Evolutionary conservation across 257 asterid species (phyloP).

Genomic region (Solanum phureja): DNA sequence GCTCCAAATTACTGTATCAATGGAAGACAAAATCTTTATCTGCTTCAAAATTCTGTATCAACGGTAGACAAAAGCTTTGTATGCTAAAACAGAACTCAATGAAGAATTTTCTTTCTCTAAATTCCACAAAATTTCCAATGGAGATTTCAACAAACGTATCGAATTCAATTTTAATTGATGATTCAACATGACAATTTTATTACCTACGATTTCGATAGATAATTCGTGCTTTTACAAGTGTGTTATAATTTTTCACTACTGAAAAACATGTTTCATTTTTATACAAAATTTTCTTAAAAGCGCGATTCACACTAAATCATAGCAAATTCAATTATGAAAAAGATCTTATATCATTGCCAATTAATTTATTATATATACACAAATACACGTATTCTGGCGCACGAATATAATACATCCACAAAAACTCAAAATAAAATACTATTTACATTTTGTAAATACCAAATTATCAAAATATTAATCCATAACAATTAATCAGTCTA

Average conservation of each 20-base stretch:
- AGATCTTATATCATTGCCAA: neutral
- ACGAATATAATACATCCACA: neutral
- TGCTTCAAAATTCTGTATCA: neutral
- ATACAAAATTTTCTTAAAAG: neutral
- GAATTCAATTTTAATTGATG: no score
- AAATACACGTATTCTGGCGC: neutral
- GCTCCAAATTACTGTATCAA: neutral
- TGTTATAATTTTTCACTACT: neutral
- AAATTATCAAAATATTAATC: neutral
- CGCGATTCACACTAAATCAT: neutral
- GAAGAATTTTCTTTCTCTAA: neutral
- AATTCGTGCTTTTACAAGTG: neutral
- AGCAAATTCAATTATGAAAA: neutral
- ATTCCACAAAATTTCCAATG: neutral
- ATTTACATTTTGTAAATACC: neutral
- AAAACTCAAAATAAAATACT: neutral
- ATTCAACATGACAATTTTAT: no score
- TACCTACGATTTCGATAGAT: neutral
- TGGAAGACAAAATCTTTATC: neutral
- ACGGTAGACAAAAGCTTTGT: neutral
- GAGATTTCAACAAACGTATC: neutral
- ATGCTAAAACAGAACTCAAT: no score
- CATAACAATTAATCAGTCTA: no score
- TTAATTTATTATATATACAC: neutral
- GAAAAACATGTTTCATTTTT: neutral